These are phyloP conservation scores for Blastobotrys buckinghamii DNA, from an alignment of 1,139 yeast species.

Conservation along the genomic window DNA sequence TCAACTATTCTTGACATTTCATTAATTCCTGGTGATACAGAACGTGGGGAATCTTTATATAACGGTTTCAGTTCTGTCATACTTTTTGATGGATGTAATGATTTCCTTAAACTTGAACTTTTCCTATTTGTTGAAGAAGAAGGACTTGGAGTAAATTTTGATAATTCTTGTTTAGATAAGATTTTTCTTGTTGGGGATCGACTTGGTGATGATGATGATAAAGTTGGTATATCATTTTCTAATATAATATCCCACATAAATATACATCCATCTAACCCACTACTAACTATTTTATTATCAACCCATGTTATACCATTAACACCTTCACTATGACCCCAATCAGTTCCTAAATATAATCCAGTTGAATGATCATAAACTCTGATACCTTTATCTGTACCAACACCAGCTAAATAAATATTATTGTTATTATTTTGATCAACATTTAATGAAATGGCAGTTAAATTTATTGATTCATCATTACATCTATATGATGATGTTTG, in stretches of 20 bases:
- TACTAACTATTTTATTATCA: constrained; percentile 23
- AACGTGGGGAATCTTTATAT: background rate
- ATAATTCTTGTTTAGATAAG: constrained; percentile 23
- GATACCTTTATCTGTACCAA: constrained; percentile 55
- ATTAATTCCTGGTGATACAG: background rate
- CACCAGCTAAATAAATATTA: constrained; percentile 32
- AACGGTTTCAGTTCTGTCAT: constrained; percentile 13
- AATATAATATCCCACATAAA: constrained; percentile 23
- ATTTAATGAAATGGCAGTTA: constrained; percentile 25
- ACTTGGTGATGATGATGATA: background rate
- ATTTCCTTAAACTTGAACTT: background rate
- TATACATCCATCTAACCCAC: constrained; percentile 29
- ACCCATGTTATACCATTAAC: constrained; percentile 40
- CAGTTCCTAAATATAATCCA: constrained; percentile 44
- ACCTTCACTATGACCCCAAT: constrained; percentile 65
- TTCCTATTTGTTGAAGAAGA: background rate
- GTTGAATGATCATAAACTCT: constrained; percentile 42
- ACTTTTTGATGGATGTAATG: constrained; percentile 13
- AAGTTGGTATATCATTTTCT: background rate
- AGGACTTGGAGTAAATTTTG: constrained; percentile 14
- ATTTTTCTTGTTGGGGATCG: constrained; percentile 22
- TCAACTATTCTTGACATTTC: constrained; percentile 2
- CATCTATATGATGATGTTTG: constrained; percentile 40
- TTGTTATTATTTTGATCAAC: constrained; percentile 22
- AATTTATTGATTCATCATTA: constrained; percentile 25